These are phyloP conservation scores for Bretschneidera sinensis DNA, from an alignment of 345 rosid genomes.

Conservation along the genomic window DNA sequence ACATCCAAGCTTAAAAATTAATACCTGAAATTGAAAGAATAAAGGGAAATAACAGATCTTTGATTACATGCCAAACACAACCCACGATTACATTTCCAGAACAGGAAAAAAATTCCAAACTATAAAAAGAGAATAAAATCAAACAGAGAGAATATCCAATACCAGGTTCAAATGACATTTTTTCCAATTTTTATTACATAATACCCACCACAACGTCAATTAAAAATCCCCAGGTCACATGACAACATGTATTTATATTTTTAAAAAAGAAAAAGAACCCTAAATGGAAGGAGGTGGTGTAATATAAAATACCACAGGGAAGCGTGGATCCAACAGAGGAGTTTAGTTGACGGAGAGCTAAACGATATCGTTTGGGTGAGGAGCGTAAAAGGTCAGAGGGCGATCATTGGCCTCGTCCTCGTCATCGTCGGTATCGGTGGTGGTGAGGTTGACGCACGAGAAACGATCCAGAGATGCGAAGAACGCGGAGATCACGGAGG, in stretches of 20 bases:
- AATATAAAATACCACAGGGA: slow-evolving; percentile 2
- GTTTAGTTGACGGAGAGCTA: too few relatives aligned
- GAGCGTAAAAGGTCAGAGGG: slow-evolving; percentile 34
- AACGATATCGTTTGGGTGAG: slow-evolving; percentile 19
- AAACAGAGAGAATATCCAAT: background rate
- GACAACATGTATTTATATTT: background rate
- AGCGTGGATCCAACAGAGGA: background rate
- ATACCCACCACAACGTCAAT: background rate
- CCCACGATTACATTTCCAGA: background rate
- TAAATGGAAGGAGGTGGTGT: background rate
- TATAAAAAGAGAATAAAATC: too few relatives aligned
- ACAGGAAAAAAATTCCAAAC: background rate
- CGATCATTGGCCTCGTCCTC: slow-evolving; percentile 41
- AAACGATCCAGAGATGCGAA: slow-evolving; percentile 73
- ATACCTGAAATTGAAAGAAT: too few relatives aligned
- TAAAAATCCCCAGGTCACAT: background rate
- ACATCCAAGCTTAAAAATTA: too few relatives aligned
- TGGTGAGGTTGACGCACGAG: slow-evolving; percentile 68
- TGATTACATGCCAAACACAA: background rate
- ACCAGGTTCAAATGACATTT: background rate
- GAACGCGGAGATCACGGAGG: slow-evolving; percentile 65
- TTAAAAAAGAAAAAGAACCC: background rate
- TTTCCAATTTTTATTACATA: too few relatives aligned
- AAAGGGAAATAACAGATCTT: background rate
- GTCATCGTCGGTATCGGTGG: slow-evolving; percentile 58